Conservation (phyloP, 192 early-diverging fungal species). For the Geranomyces variabilis region DNA sequence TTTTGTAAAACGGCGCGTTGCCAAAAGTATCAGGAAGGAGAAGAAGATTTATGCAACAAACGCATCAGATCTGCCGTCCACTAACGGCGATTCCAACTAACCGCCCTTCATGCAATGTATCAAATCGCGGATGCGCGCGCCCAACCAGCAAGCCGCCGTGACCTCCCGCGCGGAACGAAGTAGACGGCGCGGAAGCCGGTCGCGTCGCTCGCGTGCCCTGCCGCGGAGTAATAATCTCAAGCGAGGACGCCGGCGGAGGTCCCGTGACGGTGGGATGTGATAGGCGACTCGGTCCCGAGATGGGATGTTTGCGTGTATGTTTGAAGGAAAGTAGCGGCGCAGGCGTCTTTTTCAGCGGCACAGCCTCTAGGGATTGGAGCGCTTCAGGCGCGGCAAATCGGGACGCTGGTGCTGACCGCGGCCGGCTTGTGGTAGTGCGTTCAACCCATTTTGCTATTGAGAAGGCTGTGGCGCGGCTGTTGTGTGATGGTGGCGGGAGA, state of each 20-base stretch:
- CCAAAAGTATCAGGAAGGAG: too few relatives aligned
- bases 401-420: neutral
- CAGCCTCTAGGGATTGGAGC: neutral
- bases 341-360: neutral
- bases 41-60: too few relatives aligned
- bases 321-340: neutral
- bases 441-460: conserved; percentile 9
- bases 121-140: neutral
- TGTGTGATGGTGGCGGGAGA: conserved; percentile 7
- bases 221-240: neutral
- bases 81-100: conserved; percentile 5
- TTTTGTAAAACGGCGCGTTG: too few relatives aligned
- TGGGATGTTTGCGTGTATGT: neutral
- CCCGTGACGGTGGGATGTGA: neutral
- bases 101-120: neutral
- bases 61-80: conserved; percentile 5
- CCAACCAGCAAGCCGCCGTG: conserved; percentile 1
- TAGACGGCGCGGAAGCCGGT: conserved; percentile 2
- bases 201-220: neutral
- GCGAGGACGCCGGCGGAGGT: neutral
- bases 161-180: neutral
- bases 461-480: neutral
- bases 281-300: too few relatives aligned
- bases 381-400: neutral
- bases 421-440: neutral